Evolutionary conservation across 805 yeast species (phyloP).

Genomic region (Sugiyamaella chiloensis): DNA sequence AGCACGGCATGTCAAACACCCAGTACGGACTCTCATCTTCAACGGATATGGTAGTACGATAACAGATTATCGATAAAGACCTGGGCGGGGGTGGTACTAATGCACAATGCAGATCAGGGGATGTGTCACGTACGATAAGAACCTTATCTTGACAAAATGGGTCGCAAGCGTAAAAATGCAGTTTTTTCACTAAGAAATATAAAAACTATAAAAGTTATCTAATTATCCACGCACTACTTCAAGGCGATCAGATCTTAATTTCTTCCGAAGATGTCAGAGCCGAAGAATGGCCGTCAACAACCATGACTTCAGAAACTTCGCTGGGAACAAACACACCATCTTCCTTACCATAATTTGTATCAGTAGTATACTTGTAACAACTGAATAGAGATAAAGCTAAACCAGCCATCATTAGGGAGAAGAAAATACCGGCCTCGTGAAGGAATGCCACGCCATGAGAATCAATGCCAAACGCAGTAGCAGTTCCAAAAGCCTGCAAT

Average conservation of each 20-base stretch:
- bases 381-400: neutral
- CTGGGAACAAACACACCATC: slow-evolving; percentile 3
- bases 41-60: neutral
- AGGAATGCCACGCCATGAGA: neutral
- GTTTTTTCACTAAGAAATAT: too few species aligned
- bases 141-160: too few species aligned
- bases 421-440: slow-evolving; percentile 4
- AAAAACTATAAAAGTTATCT: too few species aligned
- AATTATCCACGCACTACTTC: too few species aligned
- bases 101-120: too few species aligned
- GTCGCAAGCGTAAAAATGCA: too few species aligned
- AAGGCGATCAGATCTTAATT: too few species aligned
- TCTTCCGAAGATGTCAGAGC: too few species aligned
- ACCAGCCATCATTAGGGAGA: slow-evolving; percentile 2
- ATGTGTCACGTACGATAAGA: too few species aligned
- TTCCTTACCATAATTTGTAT: slow-evolving; percentile 7
- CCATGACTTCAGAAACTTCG: too few species aligned
- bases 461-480: slow-evolving; percentile 23
- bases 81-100: too few species aligned
- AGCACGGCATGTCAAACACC: slow-evolving; percentile 8
- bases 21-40: slow-evolving; percentile 5
- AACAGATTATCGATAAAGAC: neutral
- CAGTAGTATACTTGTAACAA: slow-evolving; percentile 7
- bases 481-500: slow-evolving; percentile 60
- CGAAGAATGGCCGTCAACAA: too few species aligned